Evolutionary conservation across 768 basidiomycete genomes (phyloP).

Genomic region (Xerocomus brunneocitrinus): DNA sequence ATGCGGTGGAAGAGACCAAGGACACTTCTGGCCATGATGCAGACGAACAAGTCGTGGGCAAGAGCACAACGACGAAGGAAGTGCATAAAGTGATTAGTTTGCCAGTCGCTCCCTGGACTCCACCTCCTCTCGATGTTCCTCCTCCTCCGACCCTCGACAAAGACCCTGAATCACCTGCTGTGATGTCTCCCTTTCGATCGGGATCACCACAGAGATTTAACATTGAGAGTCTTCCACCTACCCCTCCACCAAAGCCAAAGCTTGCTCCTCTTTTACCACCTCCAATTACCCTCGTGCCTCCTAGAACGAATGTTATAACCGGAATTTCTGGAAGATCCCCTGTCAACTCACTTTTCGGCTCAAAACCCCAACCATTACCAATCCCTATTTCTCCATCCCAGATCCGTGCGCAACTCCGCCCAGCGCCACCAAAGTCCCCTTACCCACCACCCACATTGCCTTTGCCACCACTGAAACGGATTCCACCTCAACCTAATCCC

Average conservation of each 20-base stretch:
- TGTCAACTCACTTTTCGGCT: constrained; percentile 21
- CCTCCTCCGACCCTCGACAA: constrained; percentile 7
- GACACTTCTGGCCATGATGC: background rate
- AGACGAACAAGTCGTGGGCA: background rate
- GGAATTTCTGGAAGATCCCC: constrained; percentile 23
- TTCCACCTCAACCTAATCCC: constrained; percentile 12
- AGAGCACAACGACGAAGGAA: background rate
- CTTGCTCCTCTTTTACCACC: constrained; percentile 10
- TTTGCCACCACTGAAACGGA: constrained; percentile 21
- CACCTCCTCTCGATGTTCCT: constrained; percentile 13
- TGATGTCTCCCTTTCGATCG: background rate
- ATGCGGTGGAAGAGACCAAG: background rate
- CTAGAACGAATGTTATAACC: constrained; percentile 17
- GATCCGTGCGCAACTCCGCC: constrained; percentile 28
- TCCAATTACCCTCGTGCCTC: constrained; percentile 11
- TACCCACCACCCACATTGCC: constrained; percentile 19
- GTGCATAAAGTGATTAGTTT: background rate
- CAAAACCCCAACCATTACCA: constrained; percentile 23
- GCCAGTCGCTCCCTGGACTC: constrained; percentile 1
- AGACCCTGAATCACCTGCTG: constrained; percentile 5
- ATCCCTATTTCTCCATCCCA: constrained; percentile 26
- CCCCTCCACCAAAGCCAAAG: constrained; percentile 22
- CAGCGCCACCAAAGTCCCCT: constrained; percentile 21
- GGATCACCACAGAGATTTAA: constrained; percentile 6
- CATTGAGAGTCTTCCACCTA: constrained; percentile 16